phyloP scores from a whole-genome alignment of 2,329 filamentous ascomycete species.

The Aspergillus novoparasiticus region DNA sequence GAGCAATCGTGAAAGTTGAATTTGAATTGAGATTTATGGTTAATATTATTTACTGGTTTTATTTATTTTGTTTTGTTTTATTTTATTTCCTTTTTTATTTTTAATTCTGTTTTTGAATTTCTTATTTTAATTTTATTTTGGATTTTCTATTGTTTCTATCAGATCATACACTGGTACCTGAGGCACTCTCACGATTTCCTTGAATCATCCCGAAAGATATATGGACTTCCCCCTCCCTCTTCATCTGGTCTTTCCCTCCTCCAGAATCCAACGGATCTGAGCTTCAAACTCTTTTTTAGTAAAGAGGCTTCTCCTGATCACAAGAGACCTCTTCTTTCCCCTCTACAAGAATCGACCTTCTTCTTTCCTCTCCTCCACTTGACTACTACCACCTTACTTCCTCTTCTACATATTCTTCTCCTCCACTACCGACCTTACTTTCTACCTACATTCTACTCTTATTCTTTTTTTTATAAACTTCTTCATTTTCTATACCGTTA shows the following conservation, averaged over 20 bases:
- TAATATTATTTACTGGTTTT: constrained; percentile 7
- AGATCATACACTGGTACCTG: constrained; percentile 3
- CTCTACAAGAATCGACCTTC: constrained; percentile 15
- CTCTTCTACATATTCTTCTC: constrained; percentile 14
- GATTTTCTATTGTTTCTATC: constrained; percentile 2
- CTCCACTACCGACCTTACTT: constrained; percentile 11
- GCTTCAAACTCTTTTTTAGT: constrained; percentile 15
- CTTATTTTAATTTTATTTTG: neutral
- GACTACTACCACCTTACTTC: constrained; percentile 13
- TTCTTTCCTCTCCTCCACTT: constrained; percentile 16
- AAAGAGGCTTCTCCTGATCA: constrained; percentile 17
- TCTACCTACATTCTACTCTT: constrained; percentile 14
- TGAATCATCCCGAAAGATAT: constrained; percentile 15
- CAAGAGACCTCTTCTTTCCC: constrained; percentile 14
- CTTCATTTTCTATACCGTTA: neutral
- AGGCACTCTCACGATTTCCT: constrained; percentile 7
- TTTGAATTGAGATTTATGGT: constrained; percentile 8
- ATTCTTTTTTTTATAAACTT: constrained; percentile 9
- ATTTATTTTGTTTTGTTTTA: neutral
- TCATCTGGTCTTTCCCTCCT: constrained; percentile 17
- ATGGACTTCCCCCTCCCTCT: constrained; percentile 24
- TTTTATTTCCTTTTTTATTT: constrained; percentile 9
- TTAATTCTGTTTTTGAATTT: neutral
- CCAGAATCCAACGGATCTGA: constrained; percentile 17
- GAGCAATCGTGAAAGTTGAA: constrained; percentile 14